Evolutionary conservation across 352 stramenopile species (phyloP).

Genomic region (Vaucheria bursata): DNA sequence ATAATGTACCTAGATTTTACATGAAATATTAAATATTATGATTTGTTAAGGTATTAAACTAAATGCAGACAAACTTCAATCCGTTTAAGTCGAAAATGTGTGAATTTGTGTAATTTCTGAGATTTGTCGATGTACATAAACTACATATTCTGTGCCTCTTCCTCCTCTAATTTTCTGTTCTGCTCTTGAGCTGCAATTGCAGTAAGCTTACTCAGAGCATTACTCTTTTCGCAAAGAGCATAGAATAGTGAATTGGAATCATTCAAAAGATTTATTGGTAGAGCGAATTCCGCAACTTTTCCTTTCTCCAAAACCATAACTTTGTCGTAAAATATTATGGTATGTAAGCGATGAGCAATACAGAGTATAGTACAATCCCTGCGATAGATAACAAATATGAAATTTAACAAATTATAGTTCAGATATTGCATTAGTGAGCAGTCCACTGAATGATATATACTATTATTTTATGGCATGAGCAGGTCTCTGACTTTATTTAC

Average conservation of each 20-base stretch:
- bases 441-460: background rate
- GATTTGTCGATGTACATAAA: no score
- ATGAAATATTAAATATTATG: no score
- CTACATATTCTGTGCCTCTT: no score
- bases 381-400: background rate
- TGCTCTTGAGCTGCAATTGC: no score
- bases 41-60: no score
- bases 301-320: slow-evolving; percentile 72
- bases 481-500: background rate
- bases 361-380: slow-evolving; percentile 60
- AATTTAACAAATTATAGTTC: background rate
- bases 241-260: slow-evolving; percentile 37
- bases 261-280: slow-evolving; percentile 26
- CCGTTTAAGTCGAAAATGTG: no score
- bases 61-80: no score
- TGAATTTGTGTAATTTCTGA: no score
- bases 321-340: slow-evolving; percentile 61
- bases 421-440: background rate
- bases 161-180: no score
- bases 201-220: slow-evolving; percentile 29
- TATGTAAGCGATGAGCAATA: slow-evolving; percentile 65
- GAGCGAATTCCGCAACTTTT: slow-evolving; percentile 47
- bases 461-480: background rate
- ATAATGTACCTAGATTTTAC: no score
- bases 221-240: slow-evolving; percentile 37